Evolutionary conservation across 805 yeast species (phyloP).

Genomic region (Candida multigemmis): DNA sequence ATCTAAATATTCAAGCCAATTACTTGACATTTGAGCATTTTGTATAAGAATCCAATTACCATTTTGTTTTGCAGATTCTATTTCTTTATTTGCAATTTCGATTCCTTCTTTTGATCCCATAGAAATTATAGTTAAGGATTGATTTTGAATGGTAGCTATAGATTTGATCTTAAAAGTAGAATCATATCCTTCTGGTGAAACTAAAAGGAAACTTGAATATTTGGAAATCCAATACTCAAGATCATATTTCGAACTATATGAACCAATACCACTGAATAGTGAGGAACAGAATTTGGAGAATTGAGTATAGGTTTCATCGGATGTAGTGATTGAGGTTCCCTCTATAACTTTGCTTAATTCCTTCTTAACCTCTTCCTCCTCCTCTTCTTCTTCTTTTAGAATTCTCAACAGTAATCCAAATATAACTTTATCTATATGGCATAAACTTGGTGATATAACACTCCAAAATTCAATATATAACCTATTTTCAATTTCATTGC

Average conservation of each 20-base stretch:
- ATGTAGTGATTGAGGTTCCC: not conserved
- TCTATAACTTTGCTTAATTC: not conserved
- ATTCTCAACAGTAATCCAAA: conserved; percentile 33
- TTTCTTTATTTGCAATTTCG: conserved; percentile 44
- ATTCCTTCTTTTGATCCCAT: conserved; percentile 70
- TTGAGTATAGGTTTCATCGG: conserved; percentile 8
- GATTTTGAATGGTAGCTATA: conserved; percentile 23
- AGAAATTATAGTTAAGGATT: conserved; percentile 38
- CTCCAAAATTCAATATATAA: conserved; percentile 42
- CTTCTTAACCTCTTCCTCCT: conserved; percentile 2
- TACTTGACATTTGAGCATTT: conserved; percentile 65
- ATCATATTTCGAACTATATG: conserved; percentile 21
- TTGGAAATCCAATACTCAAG: conserved; percentile 19
- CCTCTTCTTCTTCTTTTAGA: not conserved
- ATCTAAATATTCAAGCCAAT: conserved; percentile 52
- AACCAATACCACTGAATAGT: conserved; percentile 16
- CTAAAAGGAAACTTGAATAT: conserved; percentile 31
- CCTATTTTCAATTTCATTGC: conserved; percentile 19
- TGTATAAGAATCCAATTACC: conserved; percentile 74
- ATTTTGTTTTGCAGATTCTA: conserved; percentile 18
- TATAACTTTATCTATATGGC: conserved; percentile 32
- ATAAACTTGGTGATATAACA: conserved; percentile 37
- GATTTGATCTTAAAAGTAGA: conserved; percentile 46
- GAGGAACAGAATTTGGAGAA: conserved; percentile 10
- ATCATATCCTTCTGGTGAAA: conserved; percentile 58